Evolutionary conservation across 768 basidiomycete genomes (phyloP).

Genomic region (Macrolepiota dolichaula): DNA sequence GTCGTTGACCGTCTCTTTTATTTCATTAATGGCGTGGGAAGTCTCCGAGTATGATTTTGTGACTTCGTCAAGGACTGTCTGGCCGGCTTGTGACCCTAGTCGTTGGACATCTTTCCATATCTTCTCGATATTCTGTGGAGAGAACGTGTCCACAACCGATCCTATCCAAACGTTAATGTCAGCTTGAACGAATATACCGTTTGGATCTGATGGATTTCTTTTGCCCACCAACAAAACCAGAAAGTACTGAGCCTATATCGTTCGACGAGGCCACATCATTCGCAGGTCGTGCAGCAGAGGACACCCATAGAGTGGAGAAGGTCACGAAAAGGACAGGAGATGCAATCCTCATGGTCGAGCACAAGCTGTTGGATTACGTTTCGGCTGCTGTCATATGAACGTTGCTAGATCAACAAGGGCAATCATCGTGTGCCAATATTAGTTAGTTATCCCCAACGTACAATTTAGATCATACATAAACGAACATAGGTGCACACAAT

Average conservation of each 20-base stretch:
- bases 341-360: not conserved
- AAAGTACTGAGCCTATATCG: not conserved
- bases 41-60: not conserved
- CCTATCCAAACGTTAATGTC: not conserved
- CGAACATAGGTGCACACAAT: no score
- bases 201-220: not conserved
- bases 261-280: not conserved
- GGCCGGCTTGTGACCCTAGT: not conserved
- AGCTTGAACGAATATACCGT: not conserved
- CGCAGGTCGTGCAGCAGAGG: not conserved
- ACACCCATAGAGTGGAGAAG: not conserved
- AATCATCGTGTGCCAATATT: no score
- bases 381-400: no score
- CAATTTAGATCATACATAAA: no score
- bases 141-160: not conserved
- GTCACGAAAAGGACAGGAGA: not conserved
- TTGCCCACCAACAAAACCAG: not conserved
- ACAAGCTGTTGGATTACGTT: not conserved
- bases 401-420: no score
- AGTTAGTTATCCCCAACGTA: no score
- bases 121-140: not conserved
- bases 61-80: not conserved
- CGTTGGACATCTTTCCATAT: conserved; percentile 1
- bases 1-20: not conserved
- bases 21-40: not conserved